These are phyloP conservation scores for Fusarium domesticum DNA, from an alignment of 2,329 filamentous ascomycete genomes.

Conservation along the genomic window DNA sequence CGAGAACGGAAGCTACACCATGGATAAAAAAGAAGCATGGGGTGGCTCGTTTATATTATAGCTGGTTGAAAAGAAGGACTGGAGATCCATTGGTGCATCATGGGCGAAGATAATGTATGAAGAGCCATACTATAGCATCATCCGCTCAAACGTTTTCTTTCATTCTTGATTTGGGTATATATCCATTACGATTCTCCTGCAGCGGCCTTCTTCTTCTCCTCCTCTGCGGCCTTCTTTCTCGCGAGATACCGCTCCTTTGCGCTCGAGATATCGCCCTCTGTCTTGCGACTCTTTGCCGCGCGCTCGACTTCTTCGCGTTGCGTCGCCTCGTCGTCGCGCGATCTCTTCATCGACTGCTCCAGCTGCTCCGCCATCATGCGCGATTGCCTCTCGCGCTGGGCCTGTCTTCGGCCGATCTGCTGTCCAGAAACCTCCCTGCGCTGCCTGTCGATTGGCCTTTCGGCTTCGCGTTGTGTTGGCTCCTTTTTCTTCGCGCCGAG, in stretches of 20 bases:
- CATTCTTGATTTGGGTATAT: slow-evolving; percentile 30
- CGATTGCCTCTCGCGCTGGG: slow-evolving; percentile 71
- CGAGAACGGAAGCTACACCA: no score
- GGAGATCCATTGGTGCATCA: slow-evolving; percentile 17
- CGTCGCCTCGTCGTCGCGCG: slow-evolving; percentile 64
- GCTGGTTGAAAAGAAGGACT: no score
- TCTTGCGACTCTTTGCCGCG: slow-evolving; percentile 73
- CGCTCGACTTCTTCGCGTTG: slow-evolving; percentile 62
- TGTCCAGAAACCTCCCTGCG: slow-evolving; percentile 41
- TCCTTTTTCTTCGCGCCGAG: slow-evolving; percentile 62
- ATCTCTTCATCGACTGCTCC: slow-evolving; percentile 68
- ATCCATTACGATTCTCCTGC: slow-evolving; percentile 23
- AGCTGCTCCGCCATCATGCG: slow-evolving; percentile 77
- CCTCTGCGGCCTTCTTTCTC: slow-evolving; percentile 70
- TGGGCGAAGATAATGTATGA: slow-evolving; percentile 16
- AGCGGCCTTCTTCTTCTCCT: slow-evolving; percentile 53
- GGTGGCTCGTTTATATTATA: no score
- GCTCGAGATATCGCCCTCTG: slow-evolving; percentile 69
- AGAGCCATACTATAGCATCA: slow-evolving; percentile 18
- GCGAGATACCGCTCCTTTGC: slow-evolving; percentile 78
- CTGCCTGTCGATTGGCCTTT: slow-evolving; percentile 29
- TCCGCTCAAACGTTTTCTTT: slow-evolving; percentile 1
- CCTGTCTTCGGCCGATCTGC: slow-evolving; percentile 54
- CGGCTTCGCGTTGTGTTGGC: slow-evolving; percentile 24
- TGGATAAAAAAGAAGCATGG: no score